These are phyloP conservation scores for Ganoderma sinense DNA, from an alignment of 1,284 basidiomycete genomes.

Conservation along the genomic window DNA sequence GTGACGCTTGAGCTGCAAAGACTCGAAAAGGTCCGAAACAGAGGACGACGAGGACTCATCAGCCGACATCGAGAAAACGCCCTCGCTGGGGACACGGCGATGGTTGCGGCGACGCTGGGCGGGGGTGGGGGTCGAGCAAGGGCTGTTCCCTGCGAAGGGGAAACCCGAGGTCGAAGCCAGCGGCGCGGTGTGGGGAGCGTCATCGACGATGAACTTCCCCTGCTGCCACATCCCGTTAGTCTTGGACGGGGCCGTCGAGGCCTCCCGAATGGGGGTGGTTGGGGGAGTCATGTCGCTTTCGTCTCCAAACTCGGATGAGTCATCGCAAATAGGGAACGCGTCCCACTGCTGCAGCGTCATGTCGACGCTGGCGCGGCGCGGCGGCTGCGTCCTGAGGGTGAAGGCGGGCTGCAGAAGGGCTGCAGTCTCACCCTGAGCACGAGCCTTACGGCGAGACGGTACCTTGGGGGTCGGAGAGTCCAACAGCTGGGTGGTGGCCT, in stretches of 20 bases:
- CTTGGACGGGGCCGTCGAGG: conserved; percentile 35
- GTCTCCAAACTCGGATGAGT: conserved; percentile 56
- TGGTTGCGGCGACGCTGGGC: conserved; percentile 53
- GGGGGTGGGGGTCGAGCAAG: conserved; percentile 47
- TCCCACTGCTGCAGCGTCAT: conserved; percentile 35
- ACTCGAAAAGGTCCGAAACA: conserved; percentile 47
- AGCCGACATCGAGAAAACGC: conserved; percentile 72
- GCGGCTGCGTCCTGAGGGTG: conserved; percentile 25
- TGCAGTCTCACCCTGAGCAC: conserved; percentile 24
- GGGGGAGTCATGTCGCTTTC: conserved; percentile 44
- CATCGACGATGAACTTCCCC: conserved; percentile 40
- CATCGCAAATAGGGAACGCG: conserved; percentile 73
- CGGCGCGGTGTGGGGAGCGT: conserved; percentile 60
- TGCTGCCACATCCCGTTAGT: conserved; percentile 41
- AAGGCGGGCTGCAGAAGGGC: conserved; percentile 18
- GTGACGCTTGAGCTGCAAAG: conserved; percentile 43
- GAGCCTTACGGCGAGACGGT: conserved; percentile 49
- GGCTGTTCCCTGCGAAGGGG: conserved; percentile 44
- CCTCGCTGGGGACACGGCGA: conserved; percentile 67
- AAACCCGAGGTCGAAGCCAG: conserved; percentile 48
- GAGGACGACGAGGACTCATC: conserved; percentile 58
- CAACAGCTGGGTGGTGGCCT: conserved; percentile 41
- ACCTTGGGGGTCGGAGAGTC: conserved; percentile 49
- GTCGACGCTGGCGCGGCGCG: conserved; percentile 30
- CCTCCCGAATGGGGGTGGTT: conserved; percentile 43